Conservation (phyloP, 148 eudicot species). For the Nepenthes mirabilis region DNA sequence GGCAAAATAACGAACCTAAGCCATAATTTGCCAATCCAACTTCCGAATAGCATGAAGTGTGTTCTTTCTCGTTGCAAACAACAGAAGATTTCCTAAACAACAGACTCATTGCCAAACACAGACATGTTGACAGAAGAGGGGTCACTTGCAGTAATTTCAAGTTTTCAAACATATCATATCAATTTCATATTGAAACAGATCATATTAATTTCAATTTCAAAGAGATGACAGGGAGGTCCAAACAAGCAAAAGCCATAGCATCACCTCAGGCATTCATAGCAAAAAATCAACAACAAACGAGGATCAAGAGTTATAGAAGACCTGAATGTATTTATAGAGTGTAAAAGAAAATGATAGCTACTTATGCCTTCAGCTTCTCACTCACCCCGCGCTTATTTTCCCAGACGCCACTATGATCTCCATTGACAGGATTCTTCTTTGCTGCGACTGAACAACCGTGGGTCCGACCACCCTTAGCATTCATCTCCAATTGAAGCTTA, state of each 20-base stretch:
- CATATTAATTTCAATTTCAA: too few species aligned
- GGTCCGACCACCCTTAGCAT: conserved; percentile 28
- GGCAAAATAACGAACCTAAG: too few species aligned
- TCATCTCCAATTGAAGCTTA: conserved; percentile 60
- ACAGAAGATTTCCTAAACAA: too few species aligned
- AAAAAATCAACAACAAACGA: not conserved
- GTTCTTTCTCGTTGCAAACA: too few species aligned
- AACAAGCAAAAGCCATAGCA: not conserved
- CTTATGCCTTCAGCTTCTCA: conserved; percentile 66
- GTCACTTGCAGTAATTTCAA: too few species aligned
- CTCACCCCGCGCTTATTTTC: conserved; percentile 51
- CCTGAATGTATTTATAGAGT: not conserved
- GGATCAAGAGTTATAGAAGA: not conserved
- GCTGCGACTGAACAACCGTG: conserved; percentile 68
- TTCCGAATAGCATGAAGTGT: too few species aligned
- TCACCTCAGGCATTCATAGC: not conserved
- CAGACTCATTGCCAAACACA: too few species aligned
- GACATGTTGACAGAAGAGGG: too few species aligned
- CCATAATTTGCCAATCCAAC: too few species aligned
- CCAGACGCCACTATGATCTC: conserved; percentile 38
- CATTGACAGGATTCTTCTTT: conserved; percentile 54
- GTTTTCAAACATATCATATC: too few species aligned
- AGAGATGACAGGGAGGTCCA: not conserved
- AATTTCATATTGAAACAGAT: too few species aligned
- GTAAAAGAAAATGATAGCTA: not conserved